Percentiles rank a stretch among this genome's conserved stretches.
phyloP scores from a whole-genome alignment of 1,284 basidiomycete species.

The Pseudozyma sp. region DNA sequence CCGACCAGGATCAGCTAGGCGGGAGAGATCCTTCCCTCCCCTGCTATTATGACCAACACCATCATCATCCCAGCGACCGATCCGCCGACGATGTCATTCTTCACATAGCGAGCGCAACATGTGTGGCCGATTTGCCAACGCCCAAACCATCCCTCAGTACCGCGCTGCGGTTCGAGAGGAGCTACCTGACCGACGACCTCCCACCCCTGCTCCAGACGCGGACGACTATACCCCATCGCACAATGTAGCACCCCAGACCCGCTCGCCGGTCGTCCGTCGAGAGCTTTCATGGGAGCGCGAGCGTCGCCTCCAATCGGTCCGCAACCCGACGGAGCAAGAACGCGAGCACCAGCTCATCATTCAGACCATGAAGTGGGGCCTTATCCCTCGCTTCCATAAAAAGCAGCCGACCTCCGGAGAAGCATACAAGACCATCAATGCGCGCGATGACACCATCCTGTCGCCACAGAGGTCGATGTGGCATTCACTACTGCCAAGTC shows the following conservation, averaged over 20 bases:
- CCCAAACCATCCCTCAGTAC: slow-evolving; percentile 46
- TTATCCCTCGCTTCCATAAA: slow-evolving; percentile 86
- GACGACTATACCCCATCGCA: slow-evolving; percentile 57
- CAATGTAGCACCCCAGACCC: slow-evolving; percentile 62
- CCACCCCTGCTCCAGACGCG: slow-evolving; percentile 23
- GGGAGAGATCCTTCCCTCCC: too few relatives aligned
- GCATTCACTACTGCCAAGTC: slow-evolving; percentile 36
- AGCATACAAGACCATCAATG: slow-evolving; percentile 86
- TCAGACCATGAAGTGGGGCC: slow-evolving; percentile 80
- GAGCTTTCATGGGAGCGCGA: slow-evolving; percentile 44
- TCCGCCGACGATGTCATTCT: too few relatives aligned
- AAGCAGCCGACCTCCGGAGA: slow-evolving; percentile 75
- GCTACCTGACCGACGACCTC: slow-evolving; percentile 18
- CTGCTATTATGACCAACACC: background rate
- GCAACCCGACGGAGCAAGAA: slow-evolving; percentile 22
- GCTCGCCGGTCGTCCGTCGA: slow-evolving; percentile 54
- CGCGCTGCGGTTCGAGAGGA: slow-evolving; percentile 32
- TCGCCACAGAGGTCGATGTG: slow-evolving; percentile 45
- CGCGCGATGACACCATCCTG: slow-evolving; percentile 83
- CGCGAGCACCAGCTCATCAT: slow-evolving; percentile 31
- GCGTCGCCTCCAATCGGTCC: slow-evolving; percentile 12
- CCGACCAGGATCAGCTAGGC: background rate
- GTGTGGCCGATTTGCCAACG: slow-evolving; percentile 61
- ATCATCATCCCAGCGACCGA: background rate
- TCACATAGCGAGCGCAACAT: slow-evolving; percentile 19